Base-by-base conservation (phyloP, 768 basidiomycete genomes). In the Tulasnella calospora region DNA sequence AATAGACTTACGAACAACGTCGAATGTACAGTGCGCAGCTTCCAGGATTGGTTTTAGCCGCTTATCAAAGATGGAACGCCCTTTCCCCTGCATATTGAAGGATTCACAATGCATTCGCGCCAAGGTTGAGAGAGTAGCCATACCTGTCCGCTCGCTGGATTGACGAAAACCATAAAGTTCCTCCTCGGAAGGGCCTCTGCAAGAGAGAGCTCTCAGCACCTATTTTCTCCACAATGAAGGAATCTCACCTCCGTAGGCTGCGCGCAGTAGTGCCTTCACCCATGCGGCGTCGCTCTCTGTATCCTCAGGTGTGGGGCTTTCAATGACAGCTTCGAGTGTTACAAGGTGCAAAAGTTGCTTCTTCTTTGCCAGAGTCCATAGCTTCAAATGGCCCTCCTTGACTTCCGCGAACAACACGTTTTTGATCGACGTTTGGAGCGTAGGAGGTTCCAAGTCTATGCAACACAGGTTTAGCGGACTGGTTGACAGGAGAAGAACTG, bases 101-200 rank as follows among this genome's bases (percentile, higher is more conserved):
- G n/a, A 33, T 67, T 67, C 35, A 57, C 21, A 41, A 9, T 2
- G 27, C 15, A 78, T 21, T 15, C n/a, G 36, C 1, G 71, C 19
- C 35, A 44, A 55, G 23, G 67, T 15, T 71, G 23, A 8, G 27
- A 55, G 35, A 30, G 30, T 23, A 47, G 1, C 86, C 91, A 40
- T 82, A 94, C 94, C 30, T 86, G 87, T n/a, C 95, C 95, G 73
- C 94, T 90, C 77, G 87, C 84, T 12, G 95, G 95, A 83, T 96
- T 96, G 51, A 96, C 87, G 61, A 96, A 82, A 10, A 95, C 87
- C 80, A 90, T 89, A 40, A 96, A 82, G 27, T 86, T 85, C 70
- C 91, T 87, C 73, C 86, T 83, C 30, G 87, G 89, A 81, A 88
- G 88, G n/a, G 89, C 83, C 57, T 89, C 92, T 87, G 82, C 36